Evolutionary conservation across 306 rosid genomes (phyloP), one percentile per base, ranked within the genome.

Genomic region (Prunus campanulata): DNA sequence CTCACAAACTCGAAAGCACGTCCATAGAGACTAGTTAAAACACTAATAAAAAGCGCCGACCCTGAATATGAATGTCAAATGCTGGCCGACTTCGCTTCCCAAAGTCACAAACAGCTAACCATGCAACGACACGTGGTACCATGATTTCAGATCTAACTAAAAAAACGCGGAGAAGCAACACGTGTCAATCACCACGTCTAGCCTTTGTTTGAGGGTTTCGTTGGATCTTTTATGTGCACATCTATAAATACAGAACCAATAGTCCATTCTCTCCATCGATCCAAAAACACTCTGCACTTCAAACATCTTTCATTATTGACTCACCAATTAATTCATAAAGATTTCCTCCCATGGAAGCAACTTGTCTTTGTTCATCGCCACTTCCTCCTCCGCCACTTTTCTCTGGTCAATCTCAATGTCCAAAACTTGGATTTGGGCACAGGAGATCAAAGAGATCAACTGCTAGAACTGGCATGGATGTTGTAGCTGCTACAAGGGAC

Each of bases 121-220:
- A 55, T 55, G 24, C 5, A 55, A 8, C 15, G 64, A 61, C 71
- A 78, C 20, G 10, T 61, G 50, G 13, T 46, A 1, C 19, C 39
- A 11, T 3, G 24, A 15, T 25, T 47, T 19, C 50, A 20, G 59
- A 50, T 78, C 15, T 18, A 30, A 50, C 14, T 3, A 1, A 6
- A 16, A 15, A 15, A 11, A 42, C 25, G n/a, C 68, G 74, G 30
- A 72, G 35, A 52, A 6, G 50, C 2, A 8, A 42, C 82, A 63
- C 77, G 82, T 42, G 77, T 78, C 60, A 9, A 66, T 2, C 8
- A 70, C 5, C 76, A 70, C 44, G 29, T 27, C 29, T 39, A 7
- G 44, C 44, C 44, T 39, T 39, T 39, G 44, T 8, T 39, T 39
- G 44, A 39, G 44, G 44, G 2, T 39, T 6, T 35, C 7, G 2